Evolutionary conservation across 2,329 filamentous ascomycete genomes (phyloP).

Genomic region (Fusarium subtropicale): DNA sequence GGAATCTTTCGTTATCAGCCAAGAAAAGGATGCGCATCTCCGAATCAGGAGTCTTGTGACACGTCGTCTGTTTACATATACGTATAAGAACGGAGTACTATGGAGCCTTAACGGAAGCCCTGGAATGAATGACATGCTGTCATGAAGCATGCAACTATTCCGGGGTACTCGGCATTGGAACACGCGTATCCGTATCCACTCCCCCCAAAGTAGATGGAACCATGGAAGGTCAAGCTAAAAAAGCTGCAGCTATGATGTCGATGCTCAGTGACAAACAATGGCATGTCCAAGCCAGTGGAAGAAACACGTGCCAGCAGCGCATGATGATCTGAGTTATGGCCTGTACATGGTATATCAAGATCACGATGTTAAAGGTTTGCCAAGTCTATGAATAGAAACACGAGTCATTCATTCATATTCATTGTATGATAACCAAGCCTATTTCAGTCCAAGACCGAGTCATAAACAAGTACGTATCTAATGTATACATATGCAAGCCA

Average conservation of each 20-base stretch:
- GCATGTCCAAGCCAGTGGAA: slow-evolving; percentile 14
- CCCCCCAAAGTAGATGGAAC: background rate
- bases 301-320: slow-evolving; percentile 9
- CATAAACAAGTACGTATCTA: slow-evolving; percentile 2
- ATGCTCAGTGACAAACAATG: slow-evolving; percentile 3
- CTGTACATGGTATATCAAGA: background rate
- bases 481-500: slow-evolving; percentile 7
- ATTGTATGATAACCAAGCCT: slow-evolving; percentile 9
- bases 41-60: slow-evolving; percentile 27
- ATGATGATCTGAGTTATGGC: slow-evolving; percentile 11
- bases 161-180: slow-evolving; percentile 22
- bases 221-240: background rate
- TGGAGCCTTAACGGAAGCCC: slow-evolving; percentile 8
- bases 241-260: slow-evolving; percentile 23
- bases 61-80: slow-evolving; percentile 6
- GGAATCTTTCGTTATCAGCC: background rate
- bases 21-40: slow-evolving; percentile 12
- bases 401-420: slow-evolving; percentile 13
- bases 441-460: slow-evolving; percentile 3
- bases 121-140: slow-evolving; percentile 22
- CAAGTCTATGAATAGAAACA: background rate
- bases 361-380: background rate
- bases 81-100: background rate
- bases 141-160: slow-evolving; percentile 13
- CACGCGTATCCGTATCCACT: slow-evolving; percentile 9